Percentiles rank a stretch among this genome's conserved stretches.
These are phyloP conservation scores for Chamaenerion angustifolium DNA, from an alignment of 345 rosid species.

Conservation along the genomic window DNA sequence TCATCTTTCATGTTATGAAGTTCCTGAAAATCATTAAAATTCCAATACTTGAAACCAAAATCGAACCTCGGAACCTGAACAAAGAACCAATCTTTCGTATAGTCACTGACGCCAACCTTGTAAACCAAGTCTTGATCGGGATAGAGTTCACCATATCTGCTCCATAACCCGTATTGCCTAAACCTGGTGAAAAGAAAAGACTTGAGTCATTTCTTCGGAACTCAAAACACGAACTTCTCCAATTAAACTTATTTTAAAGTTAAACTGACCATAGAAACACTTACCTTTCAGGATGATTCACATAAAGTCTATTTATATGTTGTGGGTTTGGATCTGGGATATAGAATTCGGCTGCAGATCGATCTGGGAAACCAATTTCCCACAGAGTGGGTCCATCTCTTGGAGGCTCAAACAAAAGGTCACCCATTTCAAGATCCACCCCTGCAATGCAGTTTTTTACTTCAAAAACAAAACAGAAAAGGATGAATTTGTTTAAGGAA, in stretches of 20 bases:
- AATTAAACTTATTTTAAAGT: not conserved
- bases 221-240: too few relatives aligned
- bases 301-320: slow-evolving; percentile 45
- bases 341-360: slow-evolving; percentile 66
- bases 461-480: slow-evolving; percentile 4
- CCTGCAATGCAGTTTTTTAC: slow-evolving; percentile 21
- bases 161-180: slow-evolving; percentile 96
- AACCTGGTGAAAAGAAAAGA: slow-evolving; percentile 32
- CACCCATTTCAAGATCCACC: slow-evolving; percentile 38
- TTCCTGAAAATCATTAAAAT: too few relatives aligned
- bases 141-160: slow-evolving; percentile 64
- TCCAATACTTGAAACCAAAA: not conserved
- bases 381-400: slow-evolving; percentile 82
- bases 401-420: slow-evolving; percentile 57
- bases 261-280: not conserved
- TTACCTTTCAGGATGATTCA: slow-evolving; percentile 73
- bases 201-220: not conserved
- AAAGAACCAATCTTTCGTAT: slow-evolving; percentile 76
- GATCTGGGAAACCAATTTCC: slow-evolving; percentile 89
- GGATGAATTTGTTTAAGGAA: not conserved
- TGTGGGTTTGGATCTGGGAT: slow-evolving; percentile 69
- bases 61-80: slow-evolving; percentile 64
- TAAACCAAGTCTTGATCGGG: slow-evolving; percentile 71
- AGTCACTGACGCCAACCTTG: slow-evolving; percentile 59
- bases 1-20: too few relatives aligned